Conservation (phyloP, 768 basidiomycete species). For the Tremella fuciformis region DNA sequence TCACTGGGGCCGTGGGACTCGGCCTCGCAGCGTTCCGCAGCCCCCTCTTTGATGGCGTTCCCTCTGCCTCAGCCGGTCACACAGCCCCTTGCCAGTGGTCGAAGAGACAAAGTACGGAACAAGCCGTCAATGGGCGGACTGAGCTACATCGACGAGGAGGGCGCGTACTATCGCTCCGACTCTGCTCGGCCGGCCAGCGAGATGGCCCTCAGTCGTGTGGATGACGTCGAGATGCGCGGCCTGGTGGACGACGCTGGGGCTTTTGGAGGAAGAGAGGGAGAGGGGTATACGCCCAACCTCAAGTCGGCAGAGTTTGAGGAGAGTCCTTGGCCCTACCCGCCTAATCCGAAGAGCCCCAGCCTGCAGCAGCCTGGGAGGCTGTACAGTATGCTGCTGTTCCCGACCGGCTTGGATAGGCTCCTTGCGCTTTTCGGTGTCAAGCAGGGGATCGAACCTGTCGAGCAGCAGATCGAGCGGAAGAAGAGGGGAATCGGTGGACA, state of each 20-base stretch:
- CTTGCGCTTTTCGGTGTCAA: conserved; percentile 31
- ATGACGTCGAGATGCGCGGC: conserved; percentile 34
- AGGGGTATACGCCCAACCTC: conserved; percentile 7
- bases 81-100: not conserved
- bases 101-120: conserved; percentile 1
- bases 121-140: conserved; percentile 27
- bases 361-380: conserved; percentile 10
- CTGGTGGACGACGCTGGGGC: conserved; percentile 24
- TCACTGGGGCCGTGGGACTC: conserved; percentile 49
- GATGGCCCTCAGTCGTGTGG: not conserved
- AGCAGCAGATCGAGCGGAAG: conserved; percentile 84
- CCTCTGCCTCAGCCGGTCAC: conserved; percentile 1
- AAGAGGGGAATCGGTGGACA: conserved; percentile 80
- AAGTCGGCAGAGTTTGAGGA: conserved; percentile 30
- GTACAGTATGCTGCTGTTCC: conserved; percentile 31
- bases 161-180: conserved; percentile 30
- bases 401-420: conserved; percentile 39
- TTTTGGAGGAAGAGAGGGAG: conserved; percentile 6
- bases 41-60: conserved; percentile 4
- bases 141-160: conserved; percentile 44
- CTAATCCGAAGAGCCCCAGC: not conserved
- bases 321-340: conserved; percentile 27
- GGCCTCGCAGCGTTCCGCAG: conserved; percentile 38
- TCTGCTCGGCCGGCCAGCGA: conserved; percentile 24
- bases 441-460: conserved; percentile 45